phyloP scores from a whole-genome alignment of 2,329 filamentous ascomycete species.

The Neocatenulostroma microsporum region DNA sequence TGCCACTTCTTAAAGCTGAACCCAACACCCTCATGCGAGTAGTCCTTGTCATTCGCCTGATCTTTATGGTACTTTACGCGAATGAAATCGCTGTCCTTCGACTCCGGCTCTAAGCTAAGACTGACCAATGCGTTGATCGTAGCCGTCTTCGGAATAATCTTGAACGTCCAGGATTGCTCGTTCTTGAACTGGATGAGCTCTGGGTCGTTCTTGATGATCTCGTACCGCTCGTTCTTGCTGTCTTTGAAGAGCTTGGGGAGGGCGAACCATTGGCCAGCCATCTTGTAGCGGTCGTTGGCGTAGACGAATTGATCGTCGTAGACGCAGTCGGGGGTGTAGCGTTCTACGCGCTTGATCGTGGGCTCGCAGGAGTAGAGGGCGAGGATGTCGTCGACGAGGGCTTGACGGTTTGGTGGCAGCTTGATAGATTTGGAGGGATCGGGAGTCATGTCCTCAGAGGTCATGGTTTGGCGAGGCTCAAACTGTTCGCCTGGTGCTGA shows the following conservation, averaged over 20 bases:
- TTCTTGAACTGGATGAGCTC: conserved; percentile 52
- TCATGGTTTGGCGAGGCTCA: conserved; percentile 46
- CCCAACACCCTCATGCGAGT: conserved; percentile 47
- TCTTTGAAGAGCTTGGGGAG: conserved; percentile 49
- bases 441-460: conserved; percentile 45
- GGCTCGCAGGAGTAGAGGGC: conserved; percentile 51
- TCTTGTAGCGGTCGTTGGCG: conserved; percentile 52
- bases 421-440: conserved; percentile 45
- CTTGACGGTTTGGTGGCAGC: conserved; percentile 41
- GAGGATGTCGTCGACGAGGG: conserved; percentile 49
- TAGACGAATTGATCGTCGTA: conserved; percentile 56
- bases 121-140: conserved; percentile 49
- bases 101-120: conserved; percentile 46
- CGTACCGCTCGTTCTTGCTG: conserved; percentile 45
- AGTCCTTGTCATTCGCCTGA: conserved; percentile 53
- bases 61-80: conserved; percentile 54
- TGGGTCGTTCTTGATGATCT: conserved; percentile 48
- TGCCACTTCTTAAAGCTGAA: conserved; percentile 52
- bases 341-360: conserved; percentile 45
- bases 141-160: conserved; percentile 48
- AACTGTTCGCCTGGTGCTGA: conserved; percentile 45
- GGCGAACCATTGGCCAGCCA: conserved; percentile 45
- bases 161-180: conserved; percentile 49
- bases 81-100: conserved; percentile 48
- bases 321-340: conserved; percentile 50